Evolutionary conservation across 139 green algal genomes (phyloP), one percentile per base, ranked within the genome.

Genomic region (Coelastrella sp.): DNA sequence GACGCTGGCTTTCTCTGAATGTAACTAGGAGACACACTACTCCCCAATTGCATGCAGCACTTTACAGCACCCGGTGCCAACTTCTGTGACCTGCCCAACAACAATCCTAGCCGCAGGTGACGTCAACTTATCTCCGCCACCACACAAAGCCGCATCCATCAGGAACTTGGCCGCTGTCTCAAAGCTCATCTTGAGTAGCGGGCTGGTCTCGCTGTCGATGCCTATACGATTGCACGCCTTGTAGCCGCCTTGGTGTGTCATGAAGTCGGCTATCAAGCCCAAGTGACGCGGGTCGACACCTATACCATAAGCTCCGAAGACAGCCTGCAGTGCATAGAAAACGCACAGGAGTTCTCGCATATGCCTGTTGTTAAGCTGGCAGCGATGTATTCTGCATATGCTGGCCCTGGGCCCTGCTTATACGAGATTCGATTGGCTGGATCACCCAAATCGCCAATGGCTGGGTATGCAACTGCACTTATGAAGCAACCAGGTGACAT

Each of bases 291-390:
- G 90, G 93, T 99, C 97, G 0, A 99, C 98, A 3, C 91, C 96
- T 73, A 99, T 99, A 81, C 98, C 98, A 92, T 99, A 99, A 3
- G 96, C 98, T 8, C 94, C 97, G 90, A 99, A 99, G 73, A 99
- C 98, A 3, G 80, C 59, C 85, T 89, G 83, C 59, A 5, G 60
- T 8, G 8, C 6, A 82, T 6, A 23, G 17, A 23, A n/a, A 23
- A 76, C 2, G 17, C 7, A 17, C 68, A 76, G 68, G 14, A 76
- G 68, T 6, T 71, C 10, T 13, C 8, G 61, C 61, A 71, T 10
- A 71, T 19, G 61, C 8, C 61, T 71, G 61, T 19, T 71, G 8
- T 10, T 13, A 0, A 71, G 10, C 61, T 71, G 61, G 11, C 11
- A 10, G 10, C 11, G 61, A 19, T 71, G 61, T 13, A 19, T 71